Conservation (phyloP, 2,329 filamentous ascomycete genomes). For the Exophiala xenobiotica region DNA sequence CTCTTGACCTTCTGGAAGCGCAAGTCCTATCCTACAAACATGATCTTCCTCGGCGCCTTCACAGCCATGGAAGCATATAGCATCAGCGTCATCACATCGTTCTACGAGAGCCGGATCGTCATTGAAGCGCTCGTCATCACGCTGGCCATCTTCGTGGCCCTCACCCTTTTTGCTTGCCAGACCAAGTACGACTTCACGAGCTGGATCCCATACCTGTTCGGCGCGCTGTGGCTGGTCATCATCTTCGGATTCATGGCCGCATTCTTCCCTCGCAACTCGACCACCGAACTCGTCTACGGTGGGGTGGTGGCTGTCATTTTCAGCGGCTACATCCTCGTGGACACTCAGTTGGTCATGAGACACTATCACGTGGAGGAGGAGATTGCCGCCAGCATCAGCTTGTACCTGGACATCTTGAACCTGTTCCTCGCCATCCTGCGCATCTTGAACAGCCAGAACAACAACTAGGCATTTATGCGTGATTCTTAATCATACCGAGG, state of each 20-base stretch:
- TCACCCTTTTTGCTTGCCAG: conserved; percentile 87
- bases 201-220: conserved; percentile 95
- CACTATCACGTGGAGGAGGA: conserved; percentile 98
- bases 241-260: conserved; percentile 89
- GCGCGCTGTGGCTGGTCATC: conserved; percentile 82
- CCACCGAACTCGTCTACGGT: conserved; percentile 80
- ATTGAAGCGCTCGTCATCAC: conserved; percentile 89
- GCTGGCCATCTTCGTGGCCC: conserved; percentile 61
- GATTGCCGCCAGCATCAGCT: conserved; percentile 89
- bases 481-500: no score
- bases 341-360: conserved; percentile 92
- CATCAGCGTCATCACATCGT: conserved; percentile 87
- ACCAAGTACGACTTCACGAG: conserved; percentile 97
- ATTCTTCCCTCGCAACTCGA: conserved; percentile 83
- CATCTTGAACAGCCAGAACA: conserved; percentile 93
- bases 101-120: conserved; percentile 80
- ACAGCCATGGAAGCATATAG: conserved; percentile 91
- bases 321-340: conserved; percentile 90
- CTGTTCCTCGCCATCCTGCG: conserved; percentile 92
- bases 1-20: conserved; percentile 91
- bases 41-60: conserved; percentile 87
- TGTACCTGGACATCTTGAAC: conserved; percentile 97
- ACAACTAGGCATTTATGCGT: no score
- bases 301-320: conserved; percentile 82
- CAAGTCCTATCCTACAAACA: conserved; percentile 91